A percentile compares a stretch with the other conserved stretches of the same genome.
These are phyloP conservation scores for Daldinia caldariorum DNA, from an alignment of 495 filamentous ascomycete species.

Conservation along the genomic window DNA sequence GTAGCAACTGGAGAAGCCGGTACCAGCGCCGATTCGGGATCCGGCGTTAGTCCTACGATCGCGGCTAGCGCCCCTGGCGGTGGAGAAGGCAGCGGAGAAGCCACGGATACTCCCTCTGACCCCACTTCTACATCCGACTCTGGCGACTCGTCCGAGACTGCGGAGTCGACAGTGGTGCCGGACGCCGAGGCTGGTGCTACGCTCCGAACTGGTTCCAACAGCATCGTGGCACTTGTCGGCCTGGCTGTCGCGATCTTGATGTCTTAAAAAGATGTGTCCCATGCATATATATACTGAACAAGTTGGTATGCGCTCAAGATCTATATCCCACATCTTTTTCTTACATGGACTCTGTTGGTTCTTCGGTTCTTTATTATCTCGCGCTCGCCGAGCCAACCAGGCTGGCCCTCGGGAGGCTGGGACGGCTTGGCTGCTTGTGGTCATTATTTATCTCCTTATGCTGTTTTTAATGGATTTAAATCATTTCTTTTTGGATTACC, in stretches of 20 bases:
- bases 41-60: slow-evolving; percentile 19
- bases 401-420: slow-evolving; percentile 37
- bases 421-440: slow-evolving; percentile 19
- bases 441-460: slow-evolving; percentile 16
- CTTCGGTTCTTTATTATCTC: slow-evolving; percentile 13
- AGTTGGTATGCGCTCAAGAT: background rate
- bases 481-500: background rate
- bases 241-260: slow-evolving; percentile 29
- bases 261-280: slow-evolving; percentile 4
- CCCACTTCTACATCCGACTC: slow-evolving; percentile 39
- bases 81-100: slow-evolving; percentile 16
- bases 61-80: slow-evolving; percentile 18
- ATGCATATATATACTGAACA: background rate
- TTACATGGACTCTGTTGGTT: background rate
- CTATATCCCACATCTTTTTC: background rate
- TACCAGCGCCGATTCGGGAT: slow-evolving; percentile 11
- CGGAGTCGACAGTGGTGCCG: slow-evolving; percentile 22
- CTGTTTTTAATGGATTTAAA: slow-evolving; percentile 26
- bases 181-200: slow-evolving; percentile 17
- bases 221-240: slow-evolving; percentile 36
- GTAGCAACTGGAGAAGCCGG: background rate
- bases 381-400: slow-evolving; percentile 28
- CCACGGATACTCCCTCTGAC: slow-evolving; percentile 41
- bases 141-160: slow-evolving; percentile 22
- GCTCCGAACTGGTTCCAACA: slow-evolving; percentile 26